Base-by-base conservation (phyloP, 2,329 filamentous ascomycete species). In the Cladophialophora carrionii region DNA sequence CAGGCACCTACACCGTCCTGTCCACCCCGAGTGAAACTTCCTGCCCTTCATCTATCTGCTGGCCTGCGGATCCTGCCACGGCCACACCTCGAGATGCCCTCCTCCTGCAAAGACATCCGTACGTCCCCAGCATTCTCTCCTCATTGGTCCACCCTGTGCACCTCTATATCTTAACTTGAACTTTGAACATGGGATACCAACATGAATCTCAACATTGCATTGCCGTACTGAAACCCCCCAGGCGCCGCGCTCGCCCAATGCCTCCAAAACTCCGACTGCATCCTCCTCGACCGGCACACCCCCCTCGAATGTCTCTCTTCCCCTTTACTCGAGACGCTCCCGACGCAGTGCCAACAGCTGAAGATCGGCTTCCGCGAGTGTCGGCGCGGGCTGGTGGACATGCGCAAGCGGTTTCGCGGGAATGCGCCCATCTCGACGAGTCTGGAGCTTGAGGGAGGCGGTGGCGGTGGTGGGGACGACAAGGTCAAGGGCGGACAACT, bases 41-140 rank as follows among this genome's bases (percentile, higher is more conserved):
- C 37, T n/a, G 6, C 8, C n/a, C 37, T 43, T n/a, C 6, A 14
- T n/a, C 5, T 8, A 43, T 17, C 17, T n/a, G 3, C 37, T 17
- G 2, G 9, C 34, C 14, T 4, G 12, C 34, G 12, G 12, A 10
- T 12, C 10, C 12, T 37, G 34, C 34, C 37, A 6, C 26, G 5
- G 17, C 17, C 6, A 43, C 6, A 43, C 37, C 37, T 8, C 37
- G 48, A 58, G 54, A 96, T 98, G 95, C 93, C 94, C 64, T 92
- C 90, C 78, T 97, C 94, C 69, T 99, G 95, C 82, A 91, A 93
- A 87, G 94, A 98, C 79, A 91, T 99, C 76, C 88, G 94, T 98
- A 85, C 72, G 91, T 81, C 52, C 56, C 32, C 12, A 14, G n/a
- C 53, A 9, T 26, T 49, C 24, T 34, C 41, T 43, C n/a, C 41